Evolutionary conservation across 2,329 filamentous ascomycete species (phyloP), one percentile per base, ranked within the genome.

Genomic region (Cladosporium sp.): DNA sequence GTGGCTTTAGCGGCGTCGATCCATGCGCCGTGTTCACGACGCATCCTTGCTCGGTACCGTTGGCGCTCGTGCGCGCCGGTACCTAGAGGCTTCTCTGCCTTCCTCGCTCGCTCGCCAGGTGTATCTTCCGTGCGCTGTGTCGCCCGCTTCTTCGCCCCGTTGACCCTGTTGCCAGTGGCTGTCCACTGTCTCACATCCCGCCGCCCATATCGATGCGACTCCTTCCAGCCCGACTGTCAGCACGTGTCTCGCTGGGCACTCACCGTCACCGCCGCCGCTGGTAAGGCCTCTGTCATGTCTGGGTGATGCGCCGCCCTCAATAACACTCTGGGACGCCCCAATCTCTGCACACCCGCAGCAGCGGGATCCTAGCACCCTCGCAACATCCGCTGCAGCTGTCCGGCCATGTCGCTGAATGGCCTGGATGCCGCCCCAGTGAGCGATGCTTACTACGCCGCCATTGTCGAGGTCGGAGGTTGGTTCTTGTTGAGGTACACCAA

Each of bases 381-480:
- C 57, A 40, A 54, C 48, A 45, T 32, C 53, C 47, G 56, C 57
- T 51, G 54, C 52, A 37, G 28, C 52, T 44, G 34, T 20, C 54
- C 49, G 48, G 67, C 66, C 68, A 97, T 97, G 93, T 97, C 93
- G 80, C 82, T 97, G 75, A 96, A 96, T 85, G 94, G 94, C 64
- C 82, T 97, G 76, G 92, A 97, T 78, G 83, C 85, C 77, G 78
- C 83, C 66, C 83, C 85, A 71, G 83, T 99, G 76, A 84, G 86
- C 75, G 90, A 95, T 77, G 91, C 92, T 68, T 87, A 96, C 76
- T 88, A 92, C 71, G 79, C 84, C 67, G 89, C 90, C 57, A 79
- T 87, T 66, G 83, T 83, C 60, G 94, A 97, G 75, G 85, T 90
- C 58, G 92, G 91, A 78, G 92, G 91, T 87, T 99, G 94, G 94